Conservation (phyloP, 225 moss, liverwort and hornwort species). For the Takakia lepidozioides region DNA sequence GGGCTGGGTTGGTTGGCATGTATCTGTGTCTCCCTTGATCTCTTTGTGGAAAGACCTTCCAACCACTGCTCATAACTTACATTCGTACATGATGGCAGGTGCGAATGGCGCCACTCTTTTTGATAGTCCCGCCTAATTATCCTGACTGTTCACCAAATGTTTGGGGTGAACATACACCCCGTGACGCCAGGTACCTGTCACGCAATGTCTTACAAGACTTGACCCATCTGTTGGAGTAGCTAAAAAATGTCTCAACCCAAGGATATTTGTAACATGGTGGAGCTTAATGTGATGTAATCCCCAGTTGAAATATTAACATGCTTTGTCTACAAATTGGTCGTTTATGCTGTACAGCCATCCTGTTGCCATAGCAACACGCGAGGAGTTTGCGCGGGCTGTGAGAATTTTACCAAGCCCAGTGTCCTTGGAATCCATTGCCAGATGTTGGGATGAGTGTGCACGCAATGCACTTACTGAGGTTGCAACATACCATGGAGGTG, state of each 20-base stretch:
- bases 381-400: slow-evolving; percentile 21
- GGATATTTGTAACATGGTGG: neutral
- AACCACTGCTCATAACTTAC: neutral
- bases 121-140: slow-evolving; percentile 73
- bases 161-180: slow-evolving; percentile 61
- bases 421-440: slow-evolving; percentile 55
- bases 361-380: slow-evolving; percentile 20
- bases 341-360: slow-evolving; percentile 17
- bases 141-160: slow-evolving; percentile 67
- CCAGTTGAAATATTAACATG: neutral
- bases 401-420: slow-evolving; percentile 42
- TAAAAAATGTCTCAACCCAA: slow-evolving; percentile 3
- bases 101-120: slow-evolving; percentile 55
- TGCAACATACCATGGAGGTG: slow-evolving; percentile 69
- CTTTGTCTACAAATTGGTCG: neutral
- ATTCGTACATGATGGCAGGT: too few relatives aligned
- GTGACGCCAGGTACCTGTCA: slow-evolving; percentile 72
- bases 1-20: neutral
- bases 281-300: neutral
- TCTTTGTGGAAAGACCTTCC: neutral
- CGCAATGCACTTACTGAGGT: slow-evolving; percentile 64
- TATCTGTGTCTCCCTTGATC: neutral
- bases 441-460: slow-evolving; percentile 78
- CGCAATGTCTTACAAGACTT: too few relatives aligned
- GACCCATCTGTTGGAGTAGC: too few relatives aligned